Conservation (phyloP, 163 green algal genomes). For the Picocystis sp. region DNA sequence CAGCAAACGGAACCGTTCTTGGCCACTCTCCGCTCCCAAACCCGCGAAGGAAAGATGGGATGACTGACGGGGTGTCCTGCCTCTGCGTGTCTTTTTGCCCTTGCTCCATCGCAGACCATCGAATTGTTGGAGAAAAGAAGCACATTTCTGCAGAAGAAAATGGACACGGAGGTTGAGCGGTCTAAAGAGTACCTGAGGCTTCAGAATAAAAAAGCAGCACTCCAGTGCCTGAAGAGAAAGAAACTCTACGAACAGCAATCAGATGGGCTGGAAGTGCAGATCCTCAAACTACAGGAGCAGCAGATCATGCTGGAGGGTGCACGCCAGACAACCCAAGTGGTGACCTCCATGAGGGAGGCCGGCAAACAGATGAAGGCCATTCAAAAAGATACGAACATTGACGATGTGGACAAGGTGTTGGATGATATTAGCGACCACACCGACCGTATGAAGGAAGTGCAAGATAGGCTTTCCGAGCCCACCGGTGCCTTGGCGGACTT, state of each 20-base stretch:
- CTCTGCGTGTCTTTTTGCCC: neutral
- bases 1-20: neutral
- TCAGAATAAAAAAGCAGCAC: constrained; percentile 19
- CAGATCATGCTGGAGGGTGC: constrained; percentile 80
- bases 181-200: constrained; percentile 53
- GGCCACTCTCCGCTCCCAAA: neutral
- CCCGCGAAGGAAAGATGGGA: neutral
- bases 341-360: constrained; percentile 57
- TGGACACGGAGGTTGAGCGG: constrained; percentile 63
- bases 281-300: constrained; percentile 79
- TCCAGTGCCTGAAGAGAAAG: constrained; percentile 74
- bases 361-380: constrained; percentile 57
- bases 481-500: constrained; percentile 35
- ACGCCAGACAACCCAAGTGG: constrained; percentile 60
- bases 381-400: constrained; percentile 79
- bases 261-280: constrained; percentile 63
- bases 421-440: constrained; percentile 86
- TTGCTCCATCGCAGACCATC: constrained; percentile 45
- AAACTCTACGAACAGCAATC: constrained; percentile 77
- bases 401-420: constrained; percentile 86
- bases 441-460: constrained; percentile 78
- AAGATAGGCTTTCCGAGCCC: constrained; percentile 69
- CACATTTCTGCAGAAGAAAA: constrained; percentile 68
- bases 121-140: constrained; percentile 83
- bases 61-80: neutral